These are phyloP conservation scores for Rhizoclosmatium globosum DNA, from an alignment of 192 early-diverging fungal species.

Conservation along the genomic window DNA sequence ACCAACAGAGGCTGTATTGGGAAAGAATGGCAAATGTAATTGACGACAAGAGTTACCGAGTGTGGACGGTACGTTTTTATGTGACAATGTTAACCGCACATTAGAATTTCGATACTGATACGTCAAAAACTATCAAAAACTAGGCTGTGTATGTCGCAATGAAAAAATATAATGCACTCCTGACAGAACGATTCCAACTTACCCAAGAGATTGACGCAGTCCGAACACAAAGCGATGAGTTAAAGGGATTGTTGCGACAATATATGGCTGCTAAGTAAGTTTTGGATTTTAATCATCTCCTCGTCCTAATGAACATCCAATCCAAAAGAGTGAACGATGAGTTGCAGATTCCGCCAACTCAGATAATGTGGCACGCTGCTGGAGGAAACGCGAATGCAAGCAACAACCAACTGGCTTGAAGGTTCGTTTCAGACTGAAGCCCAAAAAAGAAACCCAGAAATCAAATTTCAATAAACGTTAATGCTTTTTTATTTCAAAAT, in stretches of 20 bases:
- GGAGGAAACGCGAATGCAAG: constrained; percentile 2
- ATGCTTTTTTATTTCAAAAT: no score
- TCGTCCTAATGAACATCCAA: background rate
- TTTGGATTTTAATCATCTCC: background rate
- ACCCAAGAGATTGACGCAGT: constrained; percentile 56
- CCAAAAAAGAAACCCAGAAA: background rate
- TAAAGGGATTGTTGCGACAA: constrained; percentile 58
- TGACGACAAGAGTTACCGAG: constrained; percentile 57
- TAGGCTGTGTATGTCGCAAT: constrained; percentile 58
- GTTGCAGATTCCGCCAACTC: constrained; percentile 61
- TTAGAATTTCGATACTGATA: no score
- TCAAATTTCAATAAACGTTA: background rate
- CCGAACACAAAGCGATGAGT: constrained; percentile 59
- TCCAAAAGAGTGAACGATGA: constrained; percentile 57
- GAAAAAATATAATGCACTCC: constrained; percentile 58
- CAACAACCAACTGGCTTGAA: background rate
- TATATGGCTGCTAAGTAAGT: constrained; percentile 59
- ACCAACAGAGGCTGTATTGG: constrained; percentile 59
- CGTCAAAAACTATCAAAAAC: background rate
- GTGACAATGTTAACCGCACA: background rate
- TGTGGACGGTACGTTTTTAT: constrained; percentile 54
- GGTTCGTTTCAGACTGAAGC: background rate
- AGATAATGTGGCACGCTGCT: constrained; percentile 51
- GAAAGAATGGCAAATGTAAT: constrained; percentile 57
- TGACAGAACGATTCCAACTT: constrained; percentile 51